Percentiles rank a stretch among this genome's conserved stretches.
These are phyloP conservation scores for Sarocladium brachiariae DNA, from an alignment of 2,329 filamentous ascomycete genomes.

Conservation along the genomic window DNA sequence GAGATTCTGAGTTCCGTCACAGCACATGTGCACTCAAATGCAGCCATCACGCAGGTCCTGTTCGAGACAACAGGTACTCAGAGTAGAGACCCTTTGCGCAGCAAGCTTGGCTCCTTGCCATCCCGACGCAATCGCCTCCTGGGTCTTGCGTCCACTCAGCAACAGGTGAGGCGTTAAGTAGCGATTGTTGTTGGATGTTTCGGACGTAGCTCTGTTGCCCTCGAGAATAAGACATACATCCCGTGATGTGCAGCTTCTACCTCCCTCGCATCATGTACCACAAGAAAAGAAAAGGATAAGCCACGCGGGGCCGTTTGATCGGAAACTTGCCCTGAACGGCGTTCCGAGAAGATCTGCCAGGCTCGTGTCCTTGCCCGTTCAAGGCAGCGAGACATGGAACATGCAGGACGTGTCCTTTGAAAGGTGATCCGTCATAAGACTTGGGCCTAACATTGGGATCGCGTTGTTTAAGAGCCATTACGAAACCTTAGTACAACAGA, in stretches of 20 bases:
- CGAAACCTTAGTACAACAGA: background rate
- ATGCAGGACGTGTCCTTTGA: background rate
- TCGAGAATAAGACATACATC: constrained; percentile 6
- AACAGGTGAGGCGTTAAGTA: constrained; percentile 1
- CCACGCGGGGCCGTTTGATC: constrained; percentile 2
- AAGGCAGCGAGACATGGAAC: constrained; percentile 1
- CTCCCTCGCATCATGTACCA: constrained; percentile 8
- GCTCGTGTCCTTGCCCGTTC: too few relatives aligned
- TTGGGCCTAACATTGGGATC: background rate
- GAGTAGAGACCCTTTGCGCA: background rate
- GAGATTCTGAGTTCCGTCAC: background rate
- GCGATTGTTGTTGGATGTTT: constrained; percentile 2
- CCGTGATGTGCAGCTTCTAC: background rate
- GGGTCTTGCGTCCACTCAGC: background rate
- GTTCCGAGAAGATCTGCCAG: background rate
- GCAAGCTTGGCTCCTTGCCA: background rate
- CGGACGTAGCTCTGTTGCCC: background rate
- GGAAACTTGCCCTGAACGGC: background rate
- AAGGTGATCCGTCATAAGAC: background rate
- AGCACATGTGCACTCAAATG: background rate
- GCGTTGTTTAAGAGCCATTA: background rate
- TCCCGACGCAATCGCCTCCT: background rate
- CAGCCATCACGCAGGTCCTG: background rate
- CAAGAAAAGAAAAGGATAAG: background rate
- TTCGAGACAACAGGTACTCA: background rate